These are phyloP conservation scores for Paramecium sexaurelia DNA, from an alignment of 73 alveolate species.

Conservation along the genomic window DNA sequence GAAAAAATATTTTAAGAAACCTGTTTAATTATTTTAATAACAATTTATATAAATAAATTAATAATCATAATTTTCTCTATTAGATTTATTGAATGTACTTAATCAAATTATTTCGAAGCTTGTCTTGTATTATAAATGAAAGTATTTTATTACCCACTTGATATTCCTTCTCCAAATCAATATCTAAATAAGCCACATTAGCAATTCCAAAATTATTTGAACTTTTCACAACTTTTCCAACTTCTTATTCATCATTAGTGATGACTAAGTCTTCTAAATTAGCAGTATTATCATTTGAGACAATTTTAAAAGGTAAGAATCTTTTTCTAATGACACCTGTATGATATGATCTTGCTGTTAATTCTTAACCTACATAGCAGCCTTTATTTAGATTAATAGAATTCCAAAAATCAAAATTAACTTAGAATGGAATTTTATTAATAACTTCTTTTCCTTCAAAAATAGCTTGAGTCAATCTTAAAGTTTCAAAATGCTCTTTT, in stretches of 20 bases:
- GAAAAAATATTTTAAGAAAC: background rate
- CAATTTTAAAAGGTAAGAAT: constrained; percentile 21
- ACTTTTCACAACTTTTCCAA: background rate
- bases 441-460: constrained; percentile 68
- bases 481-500: background rate
- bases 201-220: constrained; percentile 16
- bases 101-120: background rate
- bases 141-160: background rate
- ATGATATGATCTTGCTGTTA: constrained; percentile 79
- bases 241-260: background rate
- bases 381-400: constrained; percentile 76
- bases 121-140: background rate
- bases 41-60: background rate
- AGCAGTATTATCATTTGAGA: background rate
- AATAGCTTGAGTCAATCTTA: constrained; percentile 63
- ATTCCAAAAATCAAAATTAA: constrained; percentile 70
- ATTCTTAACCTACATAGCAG: constrained; percentile 85
- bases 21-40: background rate
- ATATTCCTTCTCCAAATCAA: background rate
- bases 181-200: background rate
- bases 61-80: background rate
- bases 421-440: constrained; percentile 72
- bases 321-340: constrained; percentile 77
- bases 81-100: background rate
- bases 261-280: background rate